These are phyloP conservation scores for Linaria vulgaris DNA, from an alignment of 257 asterid genomes.

Conservation along the genomic window DNA sequence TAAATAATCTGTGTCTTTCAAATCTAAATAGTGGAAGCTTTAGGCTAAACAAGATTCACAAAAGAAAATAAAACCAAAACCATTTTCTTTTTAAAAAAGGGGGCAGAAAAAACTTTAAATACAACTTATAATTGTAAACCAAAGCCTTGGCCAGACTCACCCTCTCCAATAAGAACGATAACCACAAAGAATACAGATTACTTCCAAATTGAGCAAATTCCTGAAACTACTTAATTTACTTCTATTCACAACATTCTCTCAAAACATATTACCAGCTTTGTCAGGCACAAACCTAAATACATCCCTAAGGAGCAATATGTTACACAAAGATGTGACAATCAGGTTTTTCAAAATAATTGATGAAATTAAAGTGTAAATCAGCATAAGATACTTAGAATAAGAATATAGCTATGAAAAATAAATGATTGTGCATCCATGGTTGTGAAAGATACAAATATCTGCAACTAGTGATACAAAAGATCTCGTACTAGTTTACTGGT, in stretches of 20 bases:
- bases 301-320: not conserved
- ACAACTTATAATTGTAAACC: not conserved
- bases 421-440: conserved; percentile 13
- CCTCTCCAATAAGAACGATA: not conserved
- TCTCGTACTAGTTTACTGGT: conserved; percentile 1
- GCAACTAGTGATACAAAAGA: conserved; percentile 15
- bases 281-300: not conserved
- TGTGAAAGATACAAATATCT: conserved; percentile 7
- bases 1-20: too few relatives aligned
- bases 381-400: conserved; percentile 7
- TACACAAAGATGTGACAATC: conserved; percentile 1
- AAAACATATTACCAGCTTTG: not conserved
- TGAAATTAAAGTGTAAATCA: conserved; percentile 17
- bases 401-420: not conserved
- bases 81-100: too few relatives aligned
- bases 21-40: too few relatives aligned
- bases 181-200: not conserved
- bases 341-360: not conserved
- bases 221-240: not conserved
- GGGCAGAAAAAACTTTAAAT: not conserved
- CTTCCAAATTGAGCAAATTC: not conserved
- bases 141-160: not conserved
- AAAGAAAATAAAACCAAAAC: too few relatives aligned
- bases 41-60: too few relatives aligned
- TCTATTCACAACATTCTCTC: not conserved